Conservation (phyloP, 139 green algal genomes). For the Volvox reticuliferus region DNA sequence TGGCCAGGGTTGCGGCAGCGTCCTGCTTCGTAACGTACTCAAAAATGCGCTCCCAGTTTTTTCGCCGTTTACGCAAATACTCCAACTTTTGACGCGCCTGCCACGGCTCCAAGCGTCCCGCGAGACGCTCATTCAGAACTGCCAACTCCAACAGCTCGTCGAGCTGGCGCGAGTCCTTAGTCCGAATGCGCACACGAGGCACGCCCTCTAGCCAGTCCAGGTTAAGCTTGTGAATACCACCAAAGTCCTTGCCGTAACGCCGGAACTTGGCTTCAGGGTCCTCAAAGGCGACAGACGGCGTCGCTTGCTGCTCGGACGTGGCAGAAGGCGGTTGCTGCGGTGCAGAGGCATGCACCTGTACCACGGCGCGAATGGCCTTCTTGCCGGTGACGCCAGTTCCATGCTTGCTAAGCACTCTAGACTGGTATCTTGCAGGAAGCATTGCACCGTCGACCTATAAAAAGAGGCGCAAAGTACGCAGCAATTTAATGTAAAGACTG, state of each 20-base stretch:
- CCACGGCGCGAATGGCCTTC: too few species aligned
- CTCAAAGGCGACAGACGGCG: neutral
- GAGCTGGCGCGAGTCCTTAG: constrained; percentile 54
- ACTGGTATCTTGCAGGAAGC: too few species aligned
- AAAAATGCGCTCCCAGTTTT: constrained; percentile 87
- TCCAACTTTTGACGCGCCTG: constrained; percentile 74
- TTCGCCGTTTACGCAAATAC: constrained; percentile 71
- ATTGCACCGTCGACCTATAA: too few species aligned
- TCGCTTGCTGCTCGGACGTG: neutral
- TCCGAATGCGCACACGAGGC: constrained; percentile 76
- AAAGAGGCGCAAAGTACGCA: too few species aligned
- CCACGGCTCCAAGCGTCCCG: constrained; percentile 57
- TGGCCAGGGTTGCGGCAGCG: constrained; percentile 75
- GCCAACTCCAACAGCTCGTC: constrained; percentile 83
- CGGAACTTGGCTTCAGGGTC: constrained; percentile 60
- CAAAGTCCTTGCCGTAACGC: constrained; percentile 62
- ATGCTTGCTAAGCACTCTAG: too few species aligned
- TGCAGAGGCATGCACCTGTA: neutral
- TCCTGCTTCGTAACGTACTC: constrained; percentile 81
- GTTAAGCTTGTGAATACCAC: constrained; percentile 52
- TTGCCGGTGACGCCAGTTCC: too few species aligned
- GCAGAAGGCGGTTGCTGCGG: neutral
- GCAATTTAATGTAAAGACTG: too few species aligned
- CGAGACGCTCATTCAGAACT: constrained; percentile 83
- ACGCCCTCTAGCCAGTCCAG: constrained; percentile 65